Evolutionary conservation across 2,329 filamentous ascomycete species (phyloP).

Genomic region (Neodidymelliopsis sp.): DNA sequence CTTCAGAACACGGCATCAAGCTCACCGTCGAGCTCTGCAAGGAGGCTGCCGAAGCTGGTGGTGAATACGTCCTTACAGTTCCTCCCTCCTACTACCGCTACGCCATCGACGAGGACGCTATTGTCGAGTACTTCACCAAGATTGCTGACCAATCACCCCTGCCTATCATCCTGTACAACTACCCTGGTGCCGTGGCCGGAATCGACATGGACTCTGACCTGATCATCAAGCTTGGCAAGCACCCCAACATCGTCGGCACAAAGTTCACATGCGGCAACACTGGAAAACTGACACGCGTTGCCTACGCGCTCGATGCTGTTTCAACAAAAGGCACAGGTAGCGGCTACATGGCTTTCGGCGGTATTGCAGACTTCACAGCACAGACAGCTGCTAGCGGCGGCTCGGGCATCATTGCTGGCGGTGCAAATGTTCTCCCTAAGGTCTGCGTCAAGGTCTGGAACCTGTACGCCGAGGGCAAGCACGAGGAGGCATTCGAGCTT

Average conservation of each 20-base stretch:
- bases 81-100: constrained; percentile 84
- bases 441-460: constrained; percentile 81
- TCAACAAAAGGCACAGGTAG: constrained; percentile 62
- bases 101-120: constrained; percentile 75
- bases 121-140: constrained; percentile 75
- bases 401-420: constrained; percentile 83
- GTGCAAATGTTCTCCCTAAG: constrained; percentile 86
- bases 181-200: constrained; percentile 84
- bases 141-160: constrained; percentile 79
- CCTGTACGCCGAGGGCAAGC: constrained; percentile 75
- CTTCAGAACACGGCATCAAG: constrained; percentile 80
- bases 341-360: constrained; percentile 83
- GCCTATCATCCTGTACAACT: constrained; percentile 89
- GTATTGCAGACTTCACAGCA: constrained; percentile 85
- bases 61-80: constrained; percentile 80
- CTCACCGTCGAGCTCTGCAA: constrained; percentile 79
- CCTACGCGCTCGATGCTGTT: constrained; percentile 73
- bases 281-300: constrained; percentile 85
- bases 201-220: constrained; percentile 91
- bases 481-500: constrained; percentile 75
- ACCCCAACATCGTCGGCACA: constrained; percentile 85
- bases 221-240: constrained; percentile 78
- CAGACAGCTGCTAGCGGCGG: constrained; percentile 82
- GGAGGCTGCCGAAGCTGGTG: constrained; percentile 72
- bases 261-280: constrained; percentile 95